Conservation (phyloP, 768 basidiomycete genomes). For the Pisolithus tinctorius region DNA sequence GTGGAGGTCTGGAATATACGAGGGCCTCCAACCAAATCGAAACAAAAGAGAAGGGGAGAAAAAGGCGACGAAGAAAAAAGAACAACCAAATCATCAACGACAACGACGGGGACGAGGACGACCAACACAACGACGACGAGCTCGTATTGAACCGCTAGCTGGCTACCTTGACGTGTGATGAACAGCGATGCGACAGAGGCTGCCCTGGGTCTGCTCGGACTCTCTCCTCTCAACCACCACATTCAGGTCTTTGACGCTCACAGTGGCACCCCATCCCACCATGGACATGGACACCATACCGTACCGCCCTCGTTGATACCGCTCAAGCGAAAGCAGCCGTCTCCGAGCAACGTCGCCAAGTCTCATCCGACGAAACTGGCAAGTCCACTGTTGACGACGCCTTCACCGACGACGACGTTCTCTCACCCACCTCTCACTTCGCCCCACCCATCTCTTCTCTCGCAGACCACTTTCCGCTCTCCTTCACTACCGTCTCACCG, state of each 20-base stretch:
- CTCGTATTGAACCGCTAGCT: constrained; percentile 1
- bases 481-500: constrained; percentile 7
- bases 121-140: constrained; percentile 6
- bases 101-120: not conserved
- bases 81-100: not conserved
- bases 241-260: not conserved
- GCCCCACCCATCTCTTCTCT: constrained; percentile 9
- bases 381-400: constrained; percentile 10
- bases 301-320: constrained; percentile 25
- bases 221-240: constrained; percentile 28
- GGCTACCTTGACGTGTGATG: constrained; percentile 26
- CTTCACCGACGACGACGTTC: constrained; percentile 9
- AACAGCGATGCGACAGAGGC: constrained; percentile 54
- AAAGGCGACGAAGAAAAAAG: not conserved
- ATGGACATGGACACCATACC: too few species aligned
- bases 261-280: not conserved
- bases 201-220: constrained; percentile 50
- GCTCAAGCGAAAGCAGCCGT: constrained; percentile 35
- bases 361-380: too few species aligned
- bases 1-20: too few species aligned
- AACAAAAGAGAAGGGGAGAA: not conserved
- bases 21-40: too few species aligned
- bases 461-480: constrained; percentile 17
- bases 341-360: constrained; percentile 3
- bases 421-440: constrained; percentile 8